These are phyloP conservation scores for Crithidia bombi DNA, from an alignment of 208 protist species.

Conservation along the genomic window DNA sequence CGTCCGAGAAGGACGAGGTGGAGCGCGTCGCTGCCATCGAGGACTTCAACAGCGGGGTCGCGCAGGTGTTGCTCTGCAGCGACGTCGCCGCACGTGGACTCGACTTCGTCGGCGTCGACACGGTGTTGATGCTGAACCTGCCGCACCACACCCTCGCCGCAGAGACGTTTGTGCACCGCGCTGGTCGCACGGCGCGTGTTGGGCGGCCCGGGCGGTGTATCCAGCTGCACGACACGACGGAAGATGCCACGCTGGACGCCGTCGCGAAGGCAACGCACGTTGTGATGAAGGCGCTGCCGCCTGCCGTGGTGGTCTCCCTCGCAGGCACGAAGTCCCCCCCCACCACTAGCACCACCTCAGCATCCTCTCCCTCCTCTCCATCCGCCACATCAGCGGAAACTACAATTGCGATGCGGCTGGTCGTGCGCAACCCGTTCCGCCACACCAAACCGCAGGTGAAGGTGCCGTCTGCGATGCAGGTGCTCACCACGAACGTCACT, in stretches of 20 bases:
- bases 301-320: conserved; percentile 14
- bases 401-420: conserved; percentile 45
- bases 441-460: conserved; percentile 52
- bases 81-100: conserved; percentile 94
- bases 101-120: conserved; percentile 94
- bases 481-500: conserved; percentile 57
- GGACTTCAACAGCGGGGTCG: conserved; percentile 78
- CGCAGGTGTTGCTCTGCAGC: conserved; percentile 94
- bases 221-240: conserved; percentile 70
- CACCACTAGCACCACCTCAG: not conserved
- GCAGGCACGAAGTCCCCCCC: not conserved
- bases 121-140: conserved; percentile 97
- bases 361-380: not conserved
- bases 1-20: conserved; percentile 48
- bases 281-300: conserved; percentile 50
- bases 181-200: conserved; percentile 95
- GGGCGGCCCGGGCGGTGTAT: conserved; percentile 89
- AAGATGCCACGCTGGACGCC: conserved; percentile 50
- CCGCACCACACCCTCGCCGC: conserved; percentile 73
- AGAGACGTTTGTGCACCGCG: conserved; percentile 97
- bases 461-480: conserved; percentile 65
- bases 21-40: conserved; percentile 83
- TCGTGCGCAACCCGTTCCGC: conserved; percentile 75
- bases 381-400: not conserved
- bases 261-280: conserved; percentile 74